Evolutionary conservation across 768 basidiomycete genomes (phyloP).

Genomic region (Mycena polygramma): DNA sequence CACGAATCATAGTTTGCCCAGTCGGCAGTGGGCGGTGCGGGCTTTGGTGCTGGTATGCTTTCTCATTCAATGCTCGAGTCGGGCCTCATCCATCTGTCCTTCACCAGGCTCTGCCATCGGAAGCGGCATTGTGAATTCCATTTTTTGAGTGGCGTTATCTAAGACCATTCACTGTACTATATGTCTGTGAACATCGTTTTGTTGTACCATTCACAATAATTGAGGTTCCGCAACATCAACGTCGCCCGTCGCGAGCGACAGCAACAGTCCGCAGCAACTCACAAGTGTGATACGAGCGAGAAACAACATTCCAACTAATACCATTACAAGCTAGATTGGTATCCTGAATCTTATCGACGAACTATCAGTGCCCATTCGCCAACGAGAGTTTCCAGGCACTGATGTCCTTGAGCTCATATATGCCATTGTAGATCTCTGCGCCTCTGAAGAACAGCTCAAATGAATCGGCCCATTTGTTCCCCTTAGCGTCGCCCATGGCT

Average conservation of each 20-base stretch:
- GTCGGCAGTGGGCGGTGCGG: constrained; percentile 74
- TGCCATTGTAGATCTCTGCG: constrained; percentile 2
- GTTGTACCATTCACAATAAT: too few species aligned
- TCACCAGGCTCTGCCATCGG: constrained; percentile 59
- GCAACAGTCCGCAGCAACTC: too few species aligned
- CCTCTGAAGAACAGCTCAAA: constrained; percentile 2
- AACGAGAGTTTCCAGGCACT: constrained; percentile 6
- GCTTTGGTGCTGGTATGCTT: constrained; percentile 78
- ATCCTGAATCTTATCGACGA: too few species aligned
- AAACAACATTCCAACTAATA: too few species aligned
- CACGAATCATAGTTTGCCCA: constrained; percentile 56
- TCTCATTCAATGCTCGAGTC: constrained; percentile 20
- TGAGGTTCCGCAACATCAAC: too few species aligned
- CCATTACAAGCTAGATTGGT: too few species aligned
- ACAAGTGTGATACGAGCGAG: too few species aligned
- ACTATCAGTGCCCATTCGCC: neutral
- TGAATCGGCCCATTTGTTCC: neutral
- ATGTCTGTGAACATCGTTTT: too few species aligned
- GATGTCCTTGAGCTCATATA: constrained; percentile 3
- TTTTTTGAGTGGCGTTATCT: constrained; percentile 63
- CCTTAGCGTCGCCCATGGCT: neutral
- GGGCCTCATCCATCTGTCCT: constrained; percentile 6
- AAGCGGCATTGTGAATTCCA: constrained; percentile 59
- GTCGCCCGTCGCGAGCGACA: too few species aligned
- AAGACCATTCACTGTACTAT: too few species aligned